Base-by-base conservation (phyloP, 495 filamentous ascomycete genomes). In the Aspergillus nidulans region DNA sequence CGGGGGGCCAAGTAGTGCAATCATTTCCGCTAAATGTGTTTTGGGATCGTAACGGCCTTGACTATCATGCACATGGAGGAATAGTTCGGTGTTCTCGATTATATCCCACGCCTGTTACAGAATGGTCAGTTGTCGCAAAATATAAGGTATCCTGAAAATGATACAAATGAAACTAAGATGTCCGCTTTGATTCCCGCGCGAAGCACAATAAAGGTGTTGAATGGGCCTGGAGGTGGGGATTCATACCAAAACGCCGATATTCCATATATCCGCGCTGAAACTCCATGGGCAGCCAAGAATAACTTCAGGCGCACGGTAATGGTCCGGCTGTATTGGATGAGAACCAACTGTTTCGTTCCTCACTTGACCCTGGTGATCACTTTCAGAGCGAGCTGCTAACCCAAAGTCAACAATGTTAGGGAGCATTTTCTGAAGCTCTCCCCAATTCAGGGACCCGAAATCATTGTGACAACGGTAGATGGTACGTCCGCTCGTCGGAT, bases 401-500 rank as follows among this genome's bases (percentile, higher is more conserved):
- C 89, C 89, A 66, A 92, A 92, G 72, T 92, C 89, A 68, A 86
- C 89, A 56, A 91, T 89, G 71, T 91, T 90, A 54, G 58, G 62
- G 3, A 16, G 6, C 28, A 64, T 52, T 24, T 56, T 63, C 21
- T 41, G 49, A 8, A 55, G 28, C 51, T 52, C 47, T 45, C 62
- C 52, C 36, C 36, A 16, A 39, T 21, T 30, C 0, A 65, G 46
- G 19, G 52, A 53, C 3, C 69, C 69, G 55, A 72, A 69, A 34
- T 71, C 52, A 48, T 72, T 69, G 34, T 65, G 67, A 8, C 41
- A 64, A 21, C 54, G 65, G 52, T 71, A 73, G 3, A 70, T 49
- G 5, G 57, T 50, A 30, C 60, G 57, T 20, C 56, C 62, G 3
- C 25, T 39, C 68, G 43, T 39, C 4, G 42, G 30, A 40, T 61